Evolutionary conservation across 225 moss, liverwort and hornwort genomes (phyloP), one percentile per base, ranked within the genome.

Genomic region (Rhytidiadelphus loreus): DNA sequence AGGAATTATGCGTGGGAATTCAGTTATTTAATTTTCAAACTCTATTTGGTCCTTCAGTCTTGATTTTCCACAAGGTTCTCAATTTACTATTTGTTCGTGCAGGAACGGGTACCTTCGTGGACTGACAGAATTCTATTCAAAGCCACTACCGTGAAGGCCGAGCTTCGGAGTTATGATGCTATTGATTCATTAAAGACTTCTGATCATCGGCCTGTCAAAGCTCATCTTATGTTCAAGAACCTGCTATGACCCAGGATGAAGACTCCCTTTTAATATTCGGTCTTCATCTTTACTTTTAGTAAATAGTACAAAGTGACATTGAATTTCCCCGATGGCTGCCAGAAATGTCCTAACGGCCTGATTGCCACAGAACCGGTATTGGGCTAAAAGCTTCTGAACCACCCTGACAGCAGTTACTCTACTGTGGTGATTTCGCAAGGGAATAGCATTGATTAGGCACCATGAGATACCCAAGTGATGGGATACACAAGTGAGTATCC

Each of bases 101-200:
- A 97, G 97, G 97, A 96, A 82, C 90, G 97, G 83, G 97, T 97
- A 52, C 97, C 97, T 50, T 97, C 97, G 39, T 97, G 97, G 97
- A 97, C 97, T 23, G 97, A 97, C 85, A 91, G 97, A 90, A 95
- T 97, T 56, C 86, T 97, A 21, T 97, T 92, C 89, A 97, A 95
- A 93, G 91, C 92, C 46, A 94, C 90, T 35, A 85, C 83, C 23
- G 86, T 94, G 77, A 92, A 90, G 83, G 91, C 94, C 58, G 90
- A 92, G 69, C 86, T 97, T 90, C 93, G 83, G 78, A 92, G 90
- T 57, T 97, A 97, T 82, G 93, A 85, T 77, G 92, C 83, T 50
- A 96, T 97, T 57, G 90, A 91, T 84, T 93, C 95, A 7, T 89
- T 96, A 82, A 97, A 91, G 91, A 95, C 90, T 20, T 97, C 97